phyloP scores from a whole-genome alignment of 2,329 filamentous ascomycete species.

The Fusarium temperatum region DNA sequence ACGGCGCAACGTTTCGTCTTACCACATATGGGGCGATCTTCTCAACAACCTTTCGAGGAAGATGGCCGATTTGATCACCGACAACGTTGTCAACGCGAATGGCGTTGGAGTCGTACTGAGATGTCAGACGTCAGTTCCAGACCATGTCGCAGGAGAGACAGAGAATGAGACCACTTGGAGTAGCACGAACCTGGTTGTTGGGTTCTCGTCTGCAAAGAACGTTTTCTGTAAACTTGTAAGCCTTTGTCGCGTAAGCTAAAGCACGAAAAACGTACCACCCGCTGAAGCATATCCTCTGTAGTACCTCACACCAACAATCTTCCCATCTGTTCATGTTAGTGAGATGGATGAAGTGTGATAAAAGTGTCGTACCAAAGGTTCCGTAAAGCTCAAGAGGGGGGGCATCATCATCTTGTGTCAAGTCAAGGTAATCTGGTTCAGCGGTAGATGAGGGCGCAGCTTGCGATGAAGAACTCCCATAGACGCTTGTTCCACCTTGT shows the following conservation, averaged over 20 bases:
- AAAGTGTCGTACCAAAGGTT: constrained; percentile 49
- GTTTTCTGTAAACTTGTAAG: constrained; percentile 52
- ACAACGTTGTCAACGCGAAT: constrained; percentile 83
- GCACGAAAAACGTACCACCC: constrained; percentile 51
- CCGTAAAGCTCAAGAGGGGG: constrained; percentile 58
- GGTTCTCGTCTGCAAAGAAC: constrained; percentile 73
- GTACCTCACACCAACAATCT: constrained; percentile 64
- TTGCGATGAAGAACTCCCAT: constrained; percentile 23
- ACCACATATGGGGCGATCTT: constrained; percentile 80
- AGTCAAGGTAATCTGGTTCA: constrained; percentile 53
- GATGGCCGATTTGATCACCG: constrained; percentile 79
- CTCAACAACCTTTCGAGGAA: constrained; percentile 72
- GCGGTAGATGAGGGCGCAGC: constrained; percentile 22
- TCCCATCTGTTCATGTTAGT: constrained; percentile 50
- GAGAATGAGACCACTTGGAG: constrained; percentile 20
- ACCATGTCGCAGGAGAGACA: neutral
- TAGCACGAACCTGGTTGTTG: constrained; percentile 59
- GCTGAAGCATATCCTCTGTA: constrained; percentile 70
- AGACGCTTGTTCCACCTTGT: constrained; percentile 30
- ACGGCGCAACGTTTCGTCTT: constrained; percentile 34
- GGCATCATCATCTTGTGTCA: constrained; percentile 56
- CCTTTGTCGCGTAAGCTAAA: neutral
- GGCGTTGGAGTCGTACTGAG: constrained; percentile 74
- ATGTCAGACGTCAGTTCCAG: constrained; percentile 2
- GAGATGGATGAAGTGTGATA: neutral